Evolutionary conservation across 495 filamentous ascomycete species (phyloP), one percentile per base, ranked within the genome.

Genomic region (Penicillium lividum): DNA sequence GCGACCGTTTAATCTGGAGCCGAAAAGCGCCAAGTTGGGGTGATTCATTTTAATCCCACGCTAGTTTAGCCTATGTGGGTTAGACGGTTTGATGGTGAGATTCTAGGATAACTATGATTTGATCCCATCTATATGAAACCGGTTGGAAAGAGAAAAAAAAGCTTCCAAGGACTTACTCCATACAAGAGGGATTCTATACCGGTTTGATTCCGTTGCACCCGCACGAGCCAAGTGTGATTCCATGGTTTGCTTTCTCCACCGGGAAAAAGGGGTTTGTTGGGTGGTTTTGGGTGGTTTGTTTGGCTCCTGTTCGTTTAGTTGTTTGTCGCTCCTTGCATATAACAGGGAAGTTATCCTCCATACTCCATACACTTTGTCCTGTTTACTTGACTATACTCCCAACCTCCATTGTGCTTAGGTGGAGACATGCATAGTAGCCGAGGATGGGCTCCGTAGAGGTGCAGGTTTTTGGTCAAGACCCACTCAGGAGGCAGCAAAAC

Each of bases 381-480:
- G 22, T 22, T 22, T 2, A 22, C 22, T 33, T 9, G 30, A 9
- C 33, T 36, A 4, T 36, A 11, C 9, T 11, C 33, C 33, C 33
- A 13, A 36, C 33, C 33, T 11, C 33, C 9, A 10, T 22, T 51
- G 55, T 56, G 15, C 11, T 36, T 52, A 51, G n/a, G 47, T 65
- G 44, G 55, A 65, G 55, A 10, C 44, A 28, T 28, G 11, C 44
- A 47, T 47, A 11, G 22, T 47, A 47, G 22, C 22, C 22, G 18
- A 47, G 27, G 25, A 47, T 3, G 30, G 5, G 25, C 43, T 47
- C 18, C 18, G 11, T 13, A 25, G 7, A 47, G 22, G 6, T 28
- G 22, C 22, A 47, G 44, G 44, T 47, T 47, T 28, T 47, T 1
- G 7, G 4, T 7, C 44, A 47, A 8, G 44, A 47, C 42, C 42